These are phyloP conservation scores for Zychaea mexicana DNA, from an alignment of 371 early-diverging fungal species.

Conservation along the genomic window DNA sequence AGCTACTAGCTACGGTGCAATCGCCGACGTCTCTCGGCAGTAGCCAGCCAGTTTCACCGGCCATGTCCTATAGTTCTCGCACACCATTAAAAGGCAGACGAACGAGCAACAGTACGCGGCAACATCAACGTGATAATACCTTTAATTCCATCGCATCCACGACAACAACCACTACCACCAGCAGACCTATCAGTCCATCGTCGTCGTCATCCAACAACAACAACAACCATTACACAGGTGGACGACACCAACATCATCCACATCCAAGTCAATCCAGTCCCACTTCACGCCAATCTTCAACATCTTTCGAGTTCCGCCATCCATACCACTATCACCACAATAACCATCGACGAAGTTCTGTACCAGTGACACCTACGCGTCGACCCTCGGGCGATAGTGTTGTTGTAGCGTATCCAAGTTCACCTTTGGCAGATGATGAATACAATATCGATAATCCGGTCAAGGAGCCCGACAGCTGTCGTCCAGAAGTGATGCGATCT, in stretches of 20 bases:
- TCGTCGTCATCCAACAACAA: background rate
- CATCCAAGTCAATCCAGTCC: constrained; percentile 11
- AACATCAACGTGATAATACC: constrained; percentile 10
- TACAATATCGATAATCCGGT: constrained; percentile 31
- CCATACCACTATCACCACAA: constrained; percentile 9
- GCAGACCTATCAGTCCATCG: constrained; percentile 5
- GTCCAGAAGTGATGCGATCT: constrained; percentile 49
- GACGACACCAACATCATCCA: background rate
- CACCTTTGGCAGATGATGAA: constrained; percentile 38
- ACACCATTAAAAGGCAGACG: constrained; percentile 6
- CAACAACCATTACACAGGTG: background rate
- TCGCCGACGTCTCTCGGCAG: constrained; percentile 12
- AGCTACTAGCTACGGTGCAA: constrained; percentile 10
- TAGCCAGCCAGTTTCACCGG: background rate
- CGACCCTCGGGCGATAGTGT: constrained; percentile 38
- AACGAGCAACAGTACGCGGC: constrained; percentile 7
- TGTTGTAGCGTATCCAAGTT: constrained; percentile 25
- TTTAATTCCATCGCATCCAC: background rate
- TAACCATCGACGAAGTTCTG: constrained; percentile 14
- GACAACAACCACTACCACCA: background rate
- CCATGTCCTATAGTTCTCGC: background rate
- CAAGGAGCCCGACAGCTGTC: constrained; percentile 44
- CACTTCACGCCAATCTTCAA: constrained; percentile 18
- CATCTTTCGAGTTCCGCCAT: constrained; percentile 17
- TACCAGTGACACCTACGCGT: constrained; percentile 16